phyloP scores from a whole-genome alignment of 306 rosid genomes.

The Dicorynia guianensis region DNA sequence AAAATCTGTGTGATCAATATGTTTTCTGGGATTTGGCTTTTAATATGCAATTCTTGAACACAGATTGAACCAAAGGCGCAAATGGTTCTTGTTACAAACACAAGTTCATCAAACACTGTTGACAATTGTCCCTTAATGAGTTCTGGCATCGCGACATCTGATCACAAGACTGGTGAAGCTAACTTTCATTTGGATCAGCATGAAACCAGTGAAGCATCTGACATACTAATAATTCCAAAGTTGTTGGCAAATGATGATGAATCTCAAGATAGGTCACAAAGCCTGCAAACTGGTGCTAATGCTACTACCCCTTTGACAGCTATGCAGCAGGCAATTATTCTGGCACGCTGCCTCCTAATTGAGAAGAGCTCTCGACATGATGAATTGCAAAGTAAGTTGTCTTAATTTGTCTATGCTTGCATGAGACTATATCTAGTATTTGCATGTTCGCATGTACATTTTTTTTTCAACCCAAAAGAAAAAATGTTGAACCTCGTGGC shows the following conservation, averaged over 20 bases:
- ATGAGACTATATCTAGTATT: constrained; percentile 26
- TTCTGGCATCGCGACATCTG: constrained; percentile 42
- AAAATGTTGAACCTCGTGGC: too few relatives aligned
- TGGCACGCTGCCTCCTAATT: constrained; percentile 85
- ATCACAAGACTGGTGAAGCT: constrained; percentile 49
- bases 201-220: constrained; percentile 61
- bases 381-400: constrained; percentile 89
- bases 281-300: constrained; percentile 52
- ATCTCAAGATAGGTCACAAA: constrained; percentile 52
- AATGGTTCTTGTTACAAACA: constrained; percentile 78
- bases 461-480: background rate
- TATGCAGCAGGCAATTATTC: constrained; percentile 76
- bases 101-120: constrained; percentile 46
- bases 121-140: constrained; percentile 41
- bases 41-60: constrained; percentile 41
- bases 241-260: constrained; percentile 52
- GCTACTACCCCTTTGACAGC: constrained; percentile 59
- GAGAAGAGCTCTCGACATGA: constrained; percentile 89
- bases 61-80: constrained; percentile 96
- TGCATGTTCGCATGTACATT: background rate
- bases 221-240: constrained; percentile 73
- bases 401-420: constrained; percentile 34
- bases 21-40: constrained; percentile 35
- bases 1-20: background rate
- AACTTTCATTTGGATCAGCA: constrained; percentile 33